phyloP scores from a whole-genome alignment of 2,329 filamentous ascomycete species.

The Fusarium lateritium region DNA sequence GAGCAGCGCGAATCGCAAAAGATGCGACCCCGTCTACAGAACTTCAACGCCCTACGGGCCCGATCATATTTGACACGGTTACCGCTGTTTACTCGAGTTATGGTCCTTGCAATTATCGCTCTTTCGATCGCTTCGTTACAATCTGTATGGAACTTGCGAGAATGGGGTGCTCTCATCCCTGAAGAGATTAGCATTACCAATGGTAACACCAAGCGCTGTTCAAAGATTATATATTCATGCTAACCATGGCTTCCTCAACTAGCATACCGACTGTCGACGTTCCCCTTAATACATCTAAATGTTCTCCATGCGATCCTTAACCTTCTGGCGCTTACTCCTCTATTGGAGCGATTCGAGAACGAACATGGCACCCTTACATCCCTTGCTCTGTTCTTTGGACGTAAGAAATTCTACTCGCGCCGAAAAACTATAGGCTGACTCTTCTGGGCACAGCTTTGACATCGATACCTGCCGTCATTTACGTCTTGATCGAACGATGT shows the following conservation, averaged over 20 bases:
- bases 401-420: constrained; percentile 68
- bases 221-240: background rate
- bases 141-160: constrained; percentile 77
- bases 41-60: constrained; percentile 79
- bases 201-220: constrained; percentile 64
- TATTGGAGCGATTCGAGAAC: constrained; percentile 92
- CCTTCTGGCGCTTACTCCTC: constrained; percentile 82
- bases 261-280: constrained; percentile 96
- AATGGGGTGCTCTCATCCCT: constrained; percentile 86
- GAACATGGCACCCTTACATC: constrained; percentile 93
- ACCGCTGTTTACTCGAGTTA: constrained; percentile 86
- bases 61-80: constrained; percentile 87
- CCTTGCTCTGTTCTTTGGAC: constrained; percentile 89
- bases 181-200: constrained; percentile 78
- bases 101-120: constrained; percentile 74
- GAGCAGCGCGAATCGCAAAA: constrained; percentile 43
- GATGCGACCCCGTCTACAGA: constrained; percentile 53
- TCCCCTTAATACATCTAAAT: constrained; percentile 86
- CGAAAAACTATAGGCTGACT: constrained; percentile 20
- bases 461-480: constrained; percentile 85
- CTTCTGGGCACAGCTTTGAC: constrained; percentile 73
- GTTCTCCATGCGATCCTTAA: constrained; percentile 88
- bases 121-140: constrained; percentile 78
- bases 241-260: constrained; percentile 28
- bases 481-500: constrained; percentile 82